Evolutionary conservation across 176 grass and related monocot species (phyloP).

Genomic region (Eragrostis curvula): DNA sequence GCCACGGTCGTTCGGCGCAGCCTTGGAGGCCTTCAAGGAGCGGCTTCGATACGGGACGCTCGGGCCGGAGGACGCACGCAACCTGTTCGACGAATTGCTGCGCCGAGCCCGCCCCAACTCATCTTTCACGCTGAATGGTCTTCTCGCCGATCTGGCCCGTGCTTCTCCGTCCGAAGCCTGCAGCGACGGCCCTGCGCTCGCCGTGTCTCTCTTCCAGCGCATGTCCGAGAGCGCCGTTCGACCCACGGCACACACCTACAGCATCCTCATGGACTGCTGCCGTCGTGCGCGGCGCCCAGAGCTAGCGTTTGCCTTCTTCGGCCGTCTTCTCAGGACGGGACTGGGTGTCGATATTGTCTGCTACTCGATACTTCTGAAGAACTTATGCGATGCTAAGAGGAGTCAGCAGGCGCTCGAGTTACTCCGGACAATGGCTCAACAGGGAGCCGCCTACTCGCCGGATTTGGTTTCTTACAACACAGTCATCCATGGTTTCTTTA

Average conservation of each 20-base stretch:
- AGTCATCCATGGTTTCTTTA: not conserved
- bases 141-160: not conserved
- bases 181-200: not conserved
- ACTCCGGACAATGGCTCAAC: constrained; percentile 10
- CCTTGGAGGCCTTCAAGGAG: too few species aligned
- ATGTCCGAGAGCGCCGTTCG: not conserved
- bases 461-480: not conserved
- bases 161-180: not conserved
- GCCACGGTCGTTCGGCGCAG: too few species aligned
- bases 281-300: not conserved
- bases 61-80: not conserved
- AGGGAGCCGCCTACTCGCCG: not conserved
- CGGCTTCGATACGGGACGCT: not conserved
- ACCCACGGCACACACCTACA: not conserved
- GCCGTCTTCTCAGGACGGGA: constrained; percentile 24
- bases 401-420: constrained; percentile 2
- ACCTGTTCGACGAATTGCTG: constrained; percentile 28
- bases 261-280: constrained; percentile 29
- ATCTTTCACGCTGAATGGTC: not conserved
- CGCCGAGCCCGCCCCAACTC: not conserved
- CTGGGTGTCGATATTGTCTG: not conserved
- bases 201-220: constrained; percentile 28
- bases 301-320: constrained; percentile 30
- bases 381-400: constrained; percentile 2
- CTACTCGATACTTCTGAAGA: constrained; percentile 10